Evolutionary conservation across 768 basidiomycete species (phyloP).

Genomic region (Guyanaporus albipodus): DNA sequence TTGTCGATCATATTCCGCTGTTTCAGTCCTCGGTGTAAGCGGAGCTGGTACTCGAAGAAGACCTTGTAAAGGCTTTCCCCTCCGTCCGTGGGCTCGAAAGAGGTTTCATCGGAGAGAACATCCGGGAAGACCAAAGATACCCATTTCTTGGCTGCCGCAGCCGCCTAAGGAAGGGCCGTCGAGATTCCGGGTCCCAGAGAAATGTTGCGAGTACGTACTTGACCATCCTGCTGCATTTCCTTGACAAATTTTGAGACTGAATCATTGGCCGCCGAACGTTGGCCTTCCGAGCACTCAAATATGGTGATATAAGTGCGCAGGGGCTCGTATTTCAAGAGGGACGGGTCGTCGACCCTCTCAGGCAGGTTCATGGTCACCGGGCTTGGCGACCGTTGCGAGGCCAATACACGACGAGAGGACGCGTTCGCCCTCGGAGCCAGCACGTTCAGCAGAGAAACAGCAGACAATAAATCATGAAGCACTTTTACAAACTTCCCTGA

Average conservation of each 20-base stretch:
- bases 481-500: not conserved
- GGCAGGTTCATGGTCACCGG: conserved; percentile 18
- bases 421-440: no score
- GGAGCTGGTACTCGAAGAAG: conserved; percentile 23
- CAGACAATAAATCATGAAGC: no score
- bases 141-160: conserved; percentile 14
- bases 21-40: not conserved
- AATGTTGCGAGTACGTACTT: conserved; percentile 12
- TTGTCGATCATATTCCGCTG: accelerated
- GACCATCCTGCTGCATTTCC: conserved; percentile 5
- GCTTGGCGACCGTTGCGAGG: not conserved
- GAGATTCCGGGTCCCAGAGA: not conserved
- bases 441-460: not conserved
- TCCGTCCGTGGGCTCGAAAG: conserved; percentile 5
- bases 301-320: conserved; percentile 6
- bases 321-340: conserved; percentile 22
- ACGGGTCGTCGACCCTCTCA: conserved; percentile 11
- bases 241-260: conserved; percentile 7
- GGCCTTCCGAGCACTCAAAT: not conserved
- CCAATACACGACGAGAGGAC: not conserved
- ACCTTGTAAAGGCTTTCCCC: conserved; percentile 12
- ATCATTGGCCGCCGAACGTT: not conserved
- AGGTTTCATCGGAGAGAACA: not conserved
- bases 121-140: conserved; percentile 6
- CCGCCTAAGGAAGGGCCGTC: conserved; percentile 9